Base-by-base conservation (phyloP, 805 yeast species). In the Wickerhamiella sorbophila region DNA sequence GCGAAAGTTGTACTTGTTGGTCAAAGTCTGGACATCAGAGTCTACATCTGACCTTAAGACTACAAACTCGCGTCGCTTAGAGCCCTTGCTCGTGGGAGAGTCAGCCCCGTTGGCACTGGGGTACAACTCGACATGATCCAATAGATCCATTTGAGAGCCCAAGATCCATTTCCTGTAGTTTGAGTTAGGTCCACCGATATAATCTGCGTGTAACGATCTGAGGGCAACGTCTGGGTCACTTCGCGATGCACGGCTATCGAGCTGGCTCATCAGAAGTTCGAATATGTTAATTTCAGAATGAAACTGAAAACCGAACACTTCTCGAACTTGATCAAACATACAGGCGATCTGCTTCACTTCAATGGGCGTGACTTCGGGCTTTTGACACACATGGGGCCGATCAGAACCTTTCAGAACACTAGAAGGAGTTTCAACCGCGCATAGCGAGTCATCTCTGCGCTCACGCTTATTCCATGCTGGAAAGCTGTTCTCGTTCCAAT, bases 381-480 rank as follows among this genome's bases (percentile, higher is more conserved):
- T 21, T 18, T 34, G 27, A 17, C 27, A 16, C 4, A 34, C 37
- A n/a, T 20, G 24, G 3, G 15, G 31, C 18, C 15, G 15, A 8
- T n/a, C 29, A 14, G 18, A 18, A 17, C 21, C 21, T 9, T 4
- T 8, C n/a, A 14, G 10, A 5, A 37, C 27, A 24, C 32, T 36
- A 10, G 35, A 42, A 31, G 38, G 24, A 32, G 34, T 24, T 14
- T 10, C 32, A 24, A 24, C 8, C 35, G 26, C 31, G 31, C 32
- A 29, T 31, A 36, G 6, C 18, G 34, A 20, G 34, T 36, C 31
- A 9, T 9, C 31, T 5, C 19, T 29, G 4, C 31, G 19, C 10
- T 36, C 38, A 3, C 14, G n/a, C 14, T 24, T 91, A 20, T 88
- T 79, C 95, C 95, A 85, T 38, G 95, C 94, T 31, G 95, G 95